Percentiles rank a stretch among this genome's conserved stretches.
Conservation (phyloP, 179 eudicot species). For the Sideroxylon spinosum region DNA sequence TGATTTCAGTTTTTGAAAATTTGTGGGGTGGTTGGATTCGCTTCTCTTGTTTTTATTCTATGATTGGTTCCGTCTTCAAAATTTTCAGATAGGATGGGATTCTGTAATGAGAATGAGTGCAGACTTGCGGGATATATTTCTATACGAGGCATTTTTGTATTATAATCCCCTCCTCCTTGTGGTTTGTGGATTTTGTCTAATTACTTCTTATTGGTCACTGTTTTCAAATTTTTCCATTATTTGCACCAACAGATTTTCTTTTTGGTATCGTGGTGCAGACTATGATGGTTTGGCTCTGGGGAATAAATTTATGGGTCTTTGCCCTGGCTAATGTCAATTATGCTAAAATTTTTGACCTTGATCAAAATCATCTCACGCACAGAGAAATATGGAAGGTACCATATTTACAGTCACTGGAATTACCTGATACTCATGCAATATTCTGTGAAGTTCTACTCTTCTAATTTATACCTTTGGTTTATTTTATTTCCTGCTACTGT, state of each 20-base stretch:
- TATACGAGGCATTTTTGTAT: conserved; percentile 94
- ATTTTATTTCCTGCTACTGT: not conserved
- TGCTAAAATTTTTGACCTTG: conserved; percentile 84
- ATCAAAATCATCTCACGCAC: conserved; percentile 79
- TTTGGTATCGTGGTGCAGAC: conserved; percentile 51
- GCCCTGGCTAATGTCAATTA: conserved; percentile 66
- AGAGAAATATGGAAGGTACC: conserved; percentile 91
- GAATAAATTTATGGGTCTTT: conserved; percentile 88
- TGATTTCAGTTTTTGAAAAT: not conserved
- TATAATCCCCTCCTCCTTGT: conserved; percentile 92
- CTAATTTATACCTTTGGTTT: too few relatives aligned
- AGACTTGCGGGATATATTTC: conserved; percentile 79
- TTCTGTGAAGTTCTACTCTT: conserved; percentile 7
- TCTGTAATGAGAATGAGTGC: conserved; percentile 98
- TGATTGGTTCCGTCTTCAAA: conserved; percentile 12
- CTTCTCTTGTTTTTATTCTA: not conserved
- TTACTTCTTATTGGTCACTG: not conserved
- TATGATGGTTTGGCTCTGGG: conserved; percentile 95
- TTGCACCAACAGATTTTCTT: conserved; percentile 1
- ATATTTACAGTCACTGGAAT: not conserved
- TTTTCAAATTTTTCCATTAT: not conserved
- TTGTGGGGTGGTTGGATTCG: not conserved
- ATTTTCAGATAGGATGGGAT: conserved; percentile 83
- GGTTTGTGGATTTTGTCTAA: conserved; percentile 42
- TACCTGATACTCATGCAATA: not conserved